Percentiles rank a stretch among this genome's conserved stretches.
Conservation (phyloP, 1,284 basidiomycete genomes). For the Trichosporon sp. region DNA sequence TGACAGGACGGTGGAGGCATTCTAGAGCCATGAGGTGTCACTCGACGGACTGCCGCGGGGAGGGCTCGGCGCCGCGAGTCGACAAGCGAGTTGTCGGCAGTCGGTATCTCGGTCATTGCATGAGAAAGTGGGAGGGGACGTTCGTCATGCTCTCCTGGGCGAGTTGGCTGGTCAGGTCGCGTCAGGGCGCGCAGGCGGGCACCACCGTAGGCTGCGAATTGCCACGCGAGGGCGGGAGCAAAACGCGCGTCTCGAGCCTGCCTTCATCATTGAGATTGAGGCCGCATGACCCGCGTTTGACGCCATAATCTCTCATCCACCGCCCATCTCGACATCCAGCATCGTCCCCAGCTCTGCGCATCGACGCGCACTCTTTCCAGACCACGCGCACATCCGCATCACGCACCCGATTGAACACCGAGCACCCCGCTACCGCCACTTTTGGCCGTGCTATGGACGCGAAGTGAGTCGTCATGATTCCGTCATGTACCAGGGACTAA, state of each 20-base stretch:
- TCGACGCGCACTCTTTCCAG: constrained; percentile 1
- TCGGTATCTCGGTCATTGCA: background rate
- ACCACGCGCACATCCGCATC: background rate
- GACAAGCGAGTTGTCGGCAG: background rate
- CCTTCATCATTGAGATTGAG: constrained; percentile 1
- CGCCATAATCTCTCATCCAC: constrained; percentile 3
- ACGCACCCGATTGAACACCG: background rate
- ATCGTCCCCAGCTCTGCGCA: background rate
- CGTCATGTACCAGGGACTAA: background rate
- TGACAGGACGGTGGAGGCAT: background rate
- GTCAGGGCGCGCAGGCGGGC: background rate
- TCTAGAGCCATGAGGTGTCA: background rate
- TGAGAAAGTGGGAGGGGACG: background rate
- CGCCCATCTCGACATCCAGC: background rate
- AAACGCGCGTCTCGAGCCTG: constrained; percentile 4
- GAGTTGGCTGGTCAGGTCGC: background rate
- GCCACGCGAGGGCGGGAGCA: constrained; percentile 2
- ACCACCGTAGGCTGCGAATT: background rate
- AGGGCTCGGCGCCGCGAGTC: background rate
- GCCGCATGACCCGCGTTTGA: constrained; percentile 4
- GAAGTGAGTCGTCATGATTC: background rate
- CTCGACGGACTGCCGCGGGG: background rate
- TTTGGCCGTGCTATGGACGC: background rate
- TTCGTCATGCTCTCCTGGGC: background rate
- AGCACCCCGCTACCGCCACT: background rate